phyloP scores from a whole-genome alignment of 225 moss, liverwort and hornwort genomes.

The Sphagnum tenellum region DNA sequence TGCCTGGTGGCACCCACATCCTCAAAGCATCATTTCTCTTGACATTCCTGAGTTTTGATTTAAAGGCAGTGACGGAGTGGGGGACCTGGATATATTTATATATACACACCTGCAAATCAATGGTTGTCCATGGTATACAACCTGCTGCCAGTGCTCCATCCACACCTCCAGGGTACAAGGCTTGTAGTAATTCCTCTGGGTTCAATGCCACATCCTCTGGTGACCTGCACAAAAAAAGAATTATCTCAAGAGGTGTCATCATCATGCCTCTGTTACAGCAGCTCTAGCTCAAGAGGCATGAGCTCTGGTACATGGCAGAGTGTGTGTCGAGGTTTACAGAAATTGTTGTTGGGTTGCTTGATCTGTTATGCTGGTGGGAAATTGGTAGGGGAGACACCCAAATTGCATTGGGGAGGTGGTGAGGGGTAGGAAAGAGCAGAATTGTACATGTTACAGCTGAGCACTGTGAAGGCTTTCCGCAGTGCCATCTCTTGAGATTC shows the following conservation, averaged over 20 bases:
- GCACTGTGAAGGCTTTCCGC: slow-evolving; percentile 54
- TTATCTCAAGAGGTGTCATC: too few species aligned
- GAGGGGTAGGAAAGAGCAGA: background rate
- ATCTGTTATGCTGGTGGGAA: background rate
- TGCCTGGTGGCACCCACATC: background rate
- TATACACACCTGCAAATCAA: slow-evolving; percentile 41
- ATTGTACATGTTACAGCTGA: slow-evolving; percentile 44
- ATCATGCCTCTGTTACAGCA: too few species aligned
- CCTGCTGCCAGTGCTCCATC: slow-evolving; percentile 53
- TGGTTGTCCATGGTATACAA: slow-evolving; percentile 52
- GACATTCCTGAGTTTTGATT: background rate
- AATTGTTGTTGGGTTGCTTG: too few species aligned
- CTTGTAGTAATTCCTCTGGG: slow-evolving; percentile 36
- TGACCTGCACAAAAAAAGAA: slow-evolving; percentile 28
- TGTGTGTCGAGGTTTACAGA: background rate
- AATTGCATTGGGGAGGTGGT: background rate
- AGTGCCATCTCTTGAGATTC: slow-evolving; percentile 42
- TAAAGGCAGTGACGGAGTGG: background rate
- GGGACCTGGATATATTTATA: background rate
- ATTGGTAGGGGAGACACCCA: too few species aligned
- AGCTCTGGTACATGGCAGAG: background rate
- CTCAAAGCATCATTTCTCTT: background rate
- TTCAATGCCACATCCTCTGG: slow-evolving; percentile 42
- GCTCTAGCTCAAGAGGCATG: too few species aligned
- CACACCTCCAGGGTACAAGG: slow-evolving; percentile 58